phyloP scores from a whole-genome alignment of 129 eudicot genomes.

The Ambrosia trifida region DNA sequence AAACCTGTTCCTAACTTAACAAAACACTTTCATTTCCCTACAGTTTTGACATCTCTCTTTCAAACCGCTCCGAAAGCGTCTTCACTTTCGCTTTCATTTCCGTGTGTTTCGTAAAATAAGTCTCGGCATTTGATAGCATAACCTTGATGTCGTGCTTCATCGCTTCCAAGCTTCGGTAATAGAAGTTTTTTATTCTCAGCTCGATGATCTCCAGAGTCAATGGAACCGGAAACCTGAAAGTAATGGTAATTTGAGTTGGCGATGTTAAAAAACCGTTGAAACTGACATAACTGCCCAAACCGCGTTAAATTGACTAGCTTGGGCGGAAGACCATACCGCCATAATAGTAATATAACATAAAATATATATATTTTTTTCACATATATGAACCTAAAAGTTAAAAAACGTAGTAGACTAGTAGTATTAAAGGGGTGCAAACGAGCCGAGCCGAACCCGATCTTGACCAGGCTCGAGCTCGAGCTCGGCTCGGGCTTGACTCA shows the following conservation, averaged over 20 bases:
- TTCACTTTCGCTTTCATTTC: slow-evolving; percentile 45
- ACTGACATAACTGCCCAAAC: too few species aligned
- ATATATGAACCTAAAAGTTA: too few species aligned
- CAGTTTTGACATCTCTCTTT: slow-evolving; percentile 25
- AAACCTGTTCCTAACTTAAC: slow-evolving; percentile 18
- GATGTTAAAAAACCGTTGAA: too few species aligned
- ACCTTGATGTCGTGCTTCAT: slow-evolving; percentile 62
- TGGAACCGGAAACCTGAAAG: slow-evolving; percentile 86
- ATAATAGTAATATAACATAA: too few species aligned
- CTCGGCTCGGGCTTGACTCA: too few species aligned
- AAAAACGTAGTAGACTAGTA: too few species aligned
- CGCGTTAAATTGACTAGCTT: too few species aligned
- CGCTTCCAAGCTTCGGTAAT: slow-evolving; percentile 64
- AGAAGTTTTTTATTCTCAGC: slow-evolving; percentile 51
- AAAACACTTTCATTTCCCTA: slow-evolving; percentile 7
- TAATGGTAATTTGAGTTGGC: background rate
- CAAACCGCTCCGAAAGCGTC: slow-evolving; percentile 49
- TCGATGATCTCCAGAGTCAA: slow-evolving; percentile 63
- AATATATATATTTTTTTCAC: too few species aligned
- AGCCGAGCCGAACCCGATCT: too few species aligned
- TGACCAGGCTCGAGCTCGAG: too few species aligned
- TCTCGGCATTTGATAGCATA: slow-evolving; percentile 52
- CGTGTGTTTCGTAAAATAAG: slow-evolving; percentile 44
- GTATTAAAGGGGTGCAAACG: too few species aligned
- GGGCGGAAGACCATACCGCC: too few species aligned